These are phyloP conservation scores for Neoascochyta sp. DNA, from an alignment of 2,329 filamentous ascomycete species.

Conservation along the genomic window DNA sequence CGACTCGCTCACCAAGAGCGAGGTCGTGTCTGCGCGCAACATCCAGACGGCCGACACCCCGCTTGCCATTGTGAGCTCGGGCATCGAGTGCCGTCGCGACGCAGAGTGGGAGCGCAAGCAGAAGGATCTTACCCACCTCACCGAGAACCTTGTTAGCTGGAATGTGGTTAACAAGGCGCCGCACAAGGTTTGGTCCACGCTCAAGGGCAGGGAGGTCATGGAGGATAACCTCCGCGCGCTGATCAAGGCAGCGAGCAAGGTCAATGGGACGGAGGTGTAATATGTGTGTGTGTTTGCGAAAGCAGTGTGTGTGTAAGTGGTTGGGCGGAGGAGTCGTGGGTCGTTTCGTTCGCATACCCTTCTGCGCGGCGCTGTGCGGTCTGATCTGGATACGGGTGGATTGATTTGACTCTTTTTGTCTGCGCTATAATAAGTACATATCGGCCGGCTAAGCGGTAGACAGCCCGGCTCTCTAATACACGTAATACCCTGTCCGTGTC, in stretches of 20 bases:
- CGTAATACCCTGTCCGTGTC: too few relatives aligned
- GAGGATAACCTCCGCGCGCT: slow-evolving; percentile 75
- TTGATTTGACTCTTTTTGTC: too few relatives aligned
- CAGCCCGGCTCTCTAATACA: too few relatives aligned
- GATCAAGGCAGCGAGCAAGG: slow-evolving; percentile 44
- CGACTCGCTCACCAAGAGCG: slow-evolving; percentile 75
- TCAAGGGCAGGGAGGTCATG: slow-evolving; percentile 67
- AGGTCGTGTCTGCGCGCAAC: slow-evolving; percentile 71
- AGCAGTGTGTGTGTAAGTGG: neutral
- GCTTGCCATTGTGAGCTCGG: slow-evolving; percentile 78
- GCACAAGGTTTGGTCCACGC: slow-evolving; percentile 78
- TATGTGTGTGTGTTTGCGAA: neutral
- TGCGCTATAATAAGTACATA: too few relatives aligned
- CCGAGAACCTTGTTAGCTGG: slow-evolving; percentile 75
- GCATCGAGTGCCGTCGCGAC: slow-evolving; percentile 63
- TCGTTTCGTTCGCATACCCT: slow-evolving; percentile 11
- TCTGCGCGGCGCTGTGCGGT: too few relatives aligned
- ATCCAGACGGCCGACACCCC: slow-evolving; percentile 76
- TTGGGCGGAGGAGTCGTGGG: neutral
- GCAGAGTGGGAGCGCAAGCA: slow-evolving; percentile 79
- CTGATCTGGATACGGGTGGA: too few relatives aligned
- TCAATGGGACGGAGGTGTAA: slow-evolving; percentile 7
- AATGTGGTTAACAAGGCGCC: slow-evolving; percentile 81
- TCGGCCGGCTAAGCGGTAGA: too few relatives aligned
- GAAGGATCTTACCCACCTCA: slow-evolving; percentile 75